These are phyloP conservation scores for Capsicum baccatum DNA, from an alignment of 257 asterid genomes.

Conservation along the genomic window DNA sequence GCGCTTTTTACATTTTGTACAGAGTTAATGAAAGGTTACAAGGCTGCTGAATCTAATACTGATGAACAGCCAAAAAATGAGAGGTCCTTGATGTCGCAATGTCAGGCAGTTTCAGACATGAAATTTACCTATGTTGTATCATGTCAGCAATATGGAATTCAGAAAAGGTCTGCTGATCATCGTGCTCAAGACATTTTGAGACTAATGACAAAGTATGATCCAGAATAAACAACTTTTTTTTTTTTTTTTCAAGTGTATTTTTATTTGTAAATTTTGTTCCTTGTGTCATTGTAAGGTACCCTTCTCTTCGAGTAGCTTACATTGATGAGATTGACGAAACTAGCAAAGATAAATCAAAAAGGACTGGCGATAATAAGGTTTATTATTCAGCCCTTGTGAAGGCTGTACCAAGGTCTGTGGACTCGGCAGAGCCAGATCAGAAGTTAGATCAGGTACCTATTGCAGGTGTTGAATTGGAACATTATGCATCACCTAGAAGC, in stretches of 20 bases:
- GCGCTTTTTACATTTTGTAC: constrained; percentile 37
- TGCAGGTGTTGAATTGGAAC: constrained; percentile 22
- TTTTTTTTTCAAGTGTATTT: constrained; percentile 4
- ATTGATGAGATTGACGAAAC: constrained; percentile 92
- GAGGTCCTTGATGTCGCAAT: constrained; percentile 75
- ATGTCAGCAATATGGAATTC: constrained; percentile 89
- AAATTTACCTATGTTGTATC: constrained; percentile 94
- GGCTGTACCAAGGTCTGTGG: constrained; percentile 91
- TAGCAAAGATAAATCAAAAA: constrained; percentile 57
- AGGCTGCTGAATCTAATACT: constrained; percentile 70
- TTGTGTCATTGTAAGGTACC: constrained; percentile 69
- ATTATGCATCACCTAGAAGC: constrained; percentile 17
- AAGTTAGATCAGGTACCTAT: constrained; percentile 82
- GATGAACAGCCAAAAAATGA: constrained; percentile 71
- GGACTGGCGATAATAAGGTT: constrained; percentile 76
- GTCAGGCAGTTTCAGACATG: constrained; percentile 96
- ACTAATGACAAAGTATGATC: constrained; percentile 84
- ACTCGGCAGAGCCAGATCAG: constrained; percentile 85
- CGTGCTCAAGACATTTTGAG: constrained; percentile 84
- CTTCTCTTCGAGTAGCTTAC: constrained; percentile 97
- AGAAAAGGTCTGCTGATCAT: constrained; percentile 82
- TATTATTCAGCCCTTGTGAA: constrained; percentile 96
- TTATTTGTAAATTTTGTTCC: constrained; percentile 31
- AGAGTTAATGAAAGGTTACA: constrained; percentile 95
- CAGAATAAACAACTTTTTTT: not conserved